Evolutionary conservation across 2,329 filamentous ascomycete species (phyloP).

Genomic region (Fusarium armeniacum): DNA sequence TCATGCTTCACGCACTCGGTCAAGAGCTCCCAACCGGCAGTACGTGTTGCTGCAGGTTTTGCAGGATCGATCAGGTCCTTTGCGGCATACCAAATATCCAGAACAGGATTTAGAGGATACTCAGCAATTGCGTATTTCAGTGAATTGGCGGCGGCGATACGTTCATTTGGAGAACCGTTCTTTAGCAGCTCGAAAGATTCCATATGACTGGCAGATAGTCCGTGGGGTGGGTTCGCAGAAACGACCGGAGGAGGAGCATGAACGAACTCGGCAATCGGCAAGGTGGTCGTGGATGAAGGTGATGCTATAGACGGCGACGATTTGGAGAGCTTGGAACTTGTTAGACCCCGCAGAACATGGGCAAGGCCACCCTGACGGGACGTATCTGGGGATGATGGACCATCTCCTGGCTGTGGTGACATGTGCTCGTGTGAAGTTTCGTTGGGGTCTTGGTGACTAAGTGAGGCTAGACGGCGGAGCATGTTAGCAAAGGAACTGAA

Average conservation of each 20-base stretch:
- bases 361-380: conserved; percentile 70
- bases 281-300: conserved; percentile 56
- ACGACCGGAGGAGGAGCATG: conserved; percentile 58
- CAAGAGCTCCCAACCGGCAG: conserved; percentile 75
- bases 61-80: conserved; percentile 73
- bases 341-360: conserved; percentile 74
- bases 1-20: conserved; percentile 74
- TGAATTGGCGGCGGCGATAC: conserved; percentile 70
- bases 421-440: conserved; percentile 64
- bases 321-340: conserved; percentile 68
- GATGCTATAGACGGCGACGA: conserved; percentile 62
- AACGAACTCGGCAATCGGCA: conserved; percentile 61
- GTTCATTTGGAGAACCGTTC: conserved; percentile 65
- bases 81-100: conserved; percentile 75
- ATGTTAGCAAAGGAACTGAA: conserved; percentile 50
- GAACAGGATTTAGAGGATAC: conserved; percentile 70
- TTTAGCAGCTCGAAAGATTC: conserved; percentile 69
- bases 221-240: conserved; percentile 55
- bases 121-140: conserved; percentile 70
- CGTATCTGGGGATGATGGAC: conserved; percentile 67
- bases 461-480: conserved; percentile 50
- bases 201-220: conserved; percentile 66
- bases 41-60: conserved; percentile 67
- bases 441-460: conserved; percentile 46
- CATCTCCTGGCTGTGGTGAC: conserved; percentile 72